Conservation (phyloP, 345 rosid species). For the Hibiscus trionum region DNA sequence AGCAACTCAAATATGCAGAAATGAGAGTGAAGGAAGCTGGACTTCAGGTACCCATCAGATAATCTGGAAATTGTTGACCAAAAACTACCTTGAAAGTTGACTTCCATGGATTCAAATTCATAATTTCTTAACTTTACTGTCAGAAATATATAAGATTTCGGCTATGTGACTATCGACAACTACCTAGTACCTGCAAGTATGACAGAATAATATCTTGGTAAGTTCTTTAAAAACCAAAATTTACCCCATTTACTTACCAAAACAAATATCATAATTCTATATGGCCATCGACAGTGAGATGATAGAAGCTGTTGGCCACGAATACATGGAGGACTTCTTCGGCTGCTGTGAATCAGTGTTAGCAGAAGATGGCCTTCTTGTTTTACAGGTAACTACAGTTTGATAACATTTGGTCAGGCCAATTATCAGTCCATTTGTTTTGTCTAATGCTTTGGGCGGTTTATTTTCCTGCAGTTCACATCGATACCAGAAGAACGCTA, state of each 20-base stretch:
- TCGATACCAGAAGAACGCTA: conserved; percentile 82
- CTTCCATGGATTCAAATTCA: not conserved
- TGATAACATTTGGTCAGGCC: not conserved
- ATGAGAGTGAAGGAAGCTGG: conserved; percentile 74
- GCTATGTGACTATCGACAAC: conserved; percentile 71
- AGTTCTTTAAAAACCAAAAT: conserved; percentile 5
- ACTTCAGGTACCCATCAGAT: conserved; percentile 46
- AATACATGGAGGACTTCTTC: conserved; percentile 79
- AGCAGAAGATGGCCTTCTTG: conserved; percentile 67
- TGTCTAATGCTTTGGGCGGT: not conserved
- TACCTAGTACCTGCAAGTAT: conserved; percentile 45
- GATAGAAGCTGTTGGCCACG: conserved; percentile 92
- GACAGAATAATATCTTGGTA: conserved; percentile 88
- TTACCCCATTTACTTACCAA: not conserved
- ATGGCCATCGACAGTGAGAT: conserved; percentile 53
- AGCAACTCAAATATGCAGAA: conserved; percentile 70
- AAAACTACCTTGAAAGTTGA: not conserved
- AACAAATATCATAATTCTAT: not conserved
- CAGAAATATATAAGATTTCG: conserved; percentile 57
- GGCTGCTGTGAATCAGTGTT: conserved; percentile 63
- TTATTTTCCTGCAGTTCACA: conserved; percentile 44
- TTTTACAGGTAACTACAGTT: conserved; percentile 55
- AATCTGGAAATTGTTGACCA: not conserved
- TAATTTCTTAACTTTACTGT: not conserved
- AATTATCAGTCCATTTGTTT: not conserved